Percentiles rank a stretch among this genome's conserved stretches.
These are phyloP conservation scores for Saccharomycopsis fermentans DNA, from an alignment of 805 yeast species.

Conservation along the genomic window DNA sequence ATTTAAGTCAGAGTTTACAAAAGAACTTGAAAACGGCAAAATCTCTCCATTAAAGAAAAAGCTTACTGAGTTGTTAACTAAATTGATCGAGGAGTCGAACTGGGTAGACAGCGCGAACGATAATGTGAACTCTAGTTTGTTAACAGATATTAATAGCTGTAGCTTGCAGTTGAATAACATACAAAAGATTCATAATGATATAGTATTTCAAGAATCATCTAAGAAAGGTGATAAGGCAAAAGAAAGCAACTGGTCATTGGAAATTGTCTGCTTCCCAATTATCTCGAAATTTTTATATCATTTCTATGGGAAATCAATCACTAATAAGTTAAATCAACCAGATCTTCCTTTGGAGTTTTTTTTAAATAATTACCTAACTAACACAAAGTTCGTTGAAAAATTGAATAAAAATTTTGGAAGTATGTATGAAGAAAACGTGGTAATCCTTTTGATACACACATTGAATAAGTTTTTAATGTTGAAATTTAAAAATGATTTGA, in stretches of 20 bases:
- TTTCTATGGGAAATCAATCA: slow-evolving; percentile 17
- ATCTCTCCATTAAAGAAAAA: slow-evolving; percentile 1
- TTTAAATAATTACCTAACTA: slow-evolving; percentile 6
- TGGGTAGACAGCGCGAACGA: slow-evolving; percentile 5
- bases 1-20: neutral
- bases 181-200: slow-evolving; percentile 4
- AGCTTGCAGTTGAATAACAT: slow-evolving; percentile 8
- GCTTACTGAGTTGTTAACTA: slow-evolving; percentile 4
- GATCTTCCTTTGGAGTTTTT: slow-evolving; percentile 16
- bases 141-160: slow-evolving; percentile 9
- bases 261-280: slow-evolving; percentile 9
- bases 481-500: slow-evolving; percentile 16
- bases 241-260: slow-evolving; percentile 9
- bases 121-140: neutral
- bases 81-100: slow-evolving; percentile 8
- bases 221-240: neutral
- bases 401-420: neutral
- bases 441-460: slow-evolving; percentile 5
- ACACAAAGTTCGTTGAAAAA: slow-evolving; percentile 5
- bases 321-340: slow-evolving; percentile 17
- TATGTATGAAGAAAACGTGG: neutral
- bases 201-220: neutral
- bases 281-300: slow-evolving; percentile 17
- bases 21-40: neutral
- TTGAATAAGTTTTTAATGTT: slow-evolving; percentile 14